Evolutionary conservation across 345 rosid genomes (phyloP).

Genomic region (Dimocarpus longan): DNA sequence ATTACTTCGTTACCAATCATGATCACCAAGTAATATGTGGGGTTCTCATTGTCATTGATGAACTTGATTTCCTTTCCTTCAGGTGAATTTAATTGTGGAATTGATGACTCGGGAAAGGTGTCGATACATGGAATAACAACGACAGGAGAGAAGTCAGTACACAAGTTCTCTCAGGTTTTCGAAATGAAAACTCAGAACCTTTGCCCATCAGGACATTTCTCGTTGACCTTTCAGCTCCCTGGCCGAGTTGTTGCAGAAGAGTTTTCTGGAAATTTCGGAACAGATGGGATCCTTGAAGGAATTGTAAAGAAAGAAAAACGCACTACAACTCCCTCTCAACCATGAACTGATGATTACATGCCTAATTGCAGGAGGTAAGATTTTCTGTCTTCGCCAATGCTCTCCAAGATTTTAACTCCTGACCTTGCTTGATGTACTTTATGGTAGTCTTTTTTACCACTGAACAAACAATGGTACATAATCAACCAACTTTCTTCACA

Average conservation of each 20-base stretch:
- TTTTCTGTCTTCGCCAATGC: not conserved
- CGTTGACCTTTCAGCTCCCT: conserved; percentile 56
- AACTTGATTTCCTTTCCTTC: conserved; percentile 15
- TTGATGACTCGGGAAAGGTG: conserved; percentile 53
- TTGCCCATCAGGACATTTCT: conserved; percentile 57
- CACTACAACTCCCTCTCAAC: not conserved
- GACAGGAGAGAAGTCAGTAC: conserved; percentile 60
- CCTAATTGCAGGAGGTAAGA: not conserved
- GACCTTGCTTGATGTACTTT: not conserved
- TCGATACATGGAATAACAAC: conserved; percentile 60
- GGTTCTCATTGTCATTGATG: not conserved
- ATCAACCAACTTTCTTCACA: not conserved
- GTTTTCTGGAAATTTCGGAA: conserved; percentile 51
- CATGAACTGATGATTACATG: not conserved
- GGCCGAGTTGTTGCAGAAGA: conserved; percentile 59
- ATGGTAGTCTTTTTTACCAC: not conserved
- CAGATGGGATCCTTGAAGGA: conserved; percentile 58
- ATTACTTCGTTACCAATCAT: not conserved
- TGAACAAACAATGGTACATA: not conserved
- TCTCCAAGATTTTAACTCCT: not conserved
- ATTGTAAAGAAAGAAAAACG: conserved; percentile 45
- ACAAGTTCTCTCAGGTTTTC: conserved; percentile 45
- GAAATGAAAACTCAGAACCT: conserved; percentile 61
- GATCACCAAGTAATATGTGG: not conserved
- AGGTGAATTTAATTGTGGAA: conserved; percentile 59